These are phyloP conservation scores for Hemileia vastatrix DNA, from an alignment of 1,284 basidiomycete species.

Conservation along the genomic window DNA sequence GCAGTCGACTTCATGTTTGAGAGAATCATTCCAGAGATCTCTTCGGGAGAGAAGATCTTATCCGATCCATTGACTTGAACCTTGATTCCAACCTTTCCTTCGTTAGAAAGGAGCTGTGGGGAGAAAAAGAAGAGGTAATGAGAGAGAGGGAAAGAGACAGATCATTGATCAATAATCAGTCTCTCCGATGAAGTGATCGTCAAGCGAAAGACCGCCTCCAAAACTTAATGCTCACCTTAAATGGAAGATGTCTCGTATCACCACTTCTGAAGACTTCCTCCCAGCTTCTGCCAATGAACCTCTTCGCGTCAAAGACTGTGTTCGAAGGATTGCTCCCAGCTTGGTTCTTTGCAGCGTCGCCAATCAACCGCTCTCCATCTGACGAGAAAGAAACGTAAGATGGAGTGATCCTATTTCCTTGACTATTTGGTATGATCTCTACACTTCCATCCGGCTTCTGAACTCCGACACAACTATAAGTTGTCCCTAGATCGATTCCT, in stretches of 20 bases:
- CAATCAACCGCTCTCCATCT: constrained; percentile 93
- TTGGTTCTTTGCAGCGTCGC: too few relatives aligned
- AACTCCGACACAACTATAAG: constrained; percentile 69
- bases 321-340: constrained; percentile 66
- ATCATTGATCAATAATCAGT: neutral
- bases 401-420: constrained; percentile 87
- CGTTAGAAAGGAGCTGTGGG: neutral
- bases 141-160: neutral
- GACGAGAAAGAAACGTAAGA: constrained; percentile 99
- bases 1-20: neutral
- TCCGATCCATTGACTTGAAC: neutral
- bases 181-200: too few relatives aligned
- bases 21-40: neutral
- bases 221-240: too few relatives aligned
- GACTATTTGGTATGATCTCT: constrained; percentile 88
- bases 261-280: too few relatives aligned
- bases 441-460: constrained; percentile 99
- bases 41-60: neutral
- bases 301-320: constrained; percentile 88
- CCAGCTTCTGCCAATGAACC: too few relatives aligned
- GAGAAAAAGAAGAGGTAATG: neutral
- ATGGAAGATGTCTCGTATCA: too few relatives aligned
- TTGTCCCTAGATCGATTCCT: constrained; percentile 48
- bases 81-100: neutral
- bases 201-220: too few relatives aligned